Evolutionary conservation across 1,284 basidiomycete genomes (phyloP).

Genomic region (Tylopilus sp.): DNA sequence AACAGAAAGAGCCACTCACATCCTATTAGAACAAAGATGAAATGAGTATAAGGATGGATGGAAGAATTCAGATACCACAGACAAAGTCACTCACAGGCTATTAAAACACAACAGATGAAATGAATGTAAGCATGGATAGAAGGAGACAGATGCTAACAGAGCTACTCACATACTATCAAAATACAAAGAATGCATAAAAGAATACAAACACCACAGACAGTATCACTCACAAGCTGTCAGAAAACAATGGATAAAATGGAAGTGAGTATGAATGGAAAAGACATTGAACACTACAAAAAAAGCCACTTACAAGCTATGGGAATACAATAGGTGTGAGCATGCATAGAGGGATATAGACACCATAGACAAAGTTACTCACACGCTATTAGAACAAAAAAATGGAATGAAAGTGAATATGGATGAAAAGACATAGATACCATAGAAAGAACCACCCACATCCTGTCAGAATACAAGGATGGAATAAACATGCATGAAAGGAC

Average conservation of each 20-base stretch:
- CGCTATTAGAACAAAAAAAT: no score
- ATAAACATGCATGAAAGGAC: background rate
- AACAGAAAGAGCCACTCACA: no score
- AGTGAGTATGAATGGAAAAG: no score
- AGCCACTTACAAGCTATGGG: background rate
- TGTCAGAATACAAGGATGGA: no score
- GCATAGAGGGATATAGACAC: no score
- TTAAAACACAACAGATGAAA: background rate
- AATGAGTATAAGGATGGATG: background rate
- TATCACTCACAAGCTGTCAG: background rate
- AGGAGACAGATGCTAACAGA: background rate
- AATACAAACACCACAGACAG: background rate
- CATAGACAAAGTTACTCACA: background rate
- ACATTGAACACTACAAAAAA: no score
- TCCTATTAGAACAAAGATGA: background rate
- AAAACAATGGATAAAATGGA: background rate
- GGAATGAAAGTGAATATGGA: no score
- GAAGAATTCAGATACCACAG: background rate
- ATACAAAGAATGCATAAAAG: background rate
- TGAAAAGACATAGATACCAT: no score
- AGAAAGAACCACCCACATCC: no score
- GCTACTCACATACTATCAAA: background rate
- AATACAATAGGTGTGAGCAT: background rate
- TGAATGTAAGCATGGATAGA: no score
- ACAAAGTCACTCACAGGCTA: background rate